Evolutionary conservation across 2,329 filamentous ascomycete species (phyloP).

Genomic region (Diaporthe citri): DNA sequence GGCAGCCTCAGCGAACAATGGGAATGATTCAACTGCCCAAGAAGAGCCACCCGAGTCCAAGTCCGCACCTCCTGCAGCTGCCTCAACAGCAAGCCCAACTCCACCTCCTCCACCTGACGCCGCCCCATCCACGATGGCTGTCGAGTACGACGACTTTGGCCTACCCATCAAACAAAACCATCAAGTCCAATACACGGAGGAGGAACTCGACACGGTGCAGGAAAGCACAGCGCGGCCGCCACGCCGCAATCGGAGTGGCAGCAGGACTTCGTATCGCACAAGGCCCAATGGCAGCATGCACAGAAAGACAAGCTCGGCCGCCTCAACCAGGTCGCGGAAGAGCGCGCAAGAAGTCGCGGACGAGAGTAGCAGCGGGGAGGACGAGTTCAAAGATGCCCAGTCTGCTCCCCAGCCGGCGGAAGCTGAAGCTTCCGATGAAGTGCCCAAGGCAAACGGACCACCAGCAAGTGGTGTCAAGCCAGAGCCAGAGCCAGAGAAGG

Average conservation of each 20-base stretch:
- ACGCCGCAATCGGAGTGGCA: conserved; percentile 30
- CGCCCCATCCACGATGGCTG: conserved; percentile 19
- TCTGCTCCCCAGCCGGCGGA: conserved; percentile 35
- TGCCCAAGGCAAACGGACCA: neutral
- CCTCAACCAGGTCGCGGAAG: conserved; percentile 40
- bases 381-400: conserved; percentile 47
- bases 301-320: conserved; percentile 11
- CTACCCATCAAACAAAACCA: conserved; percentile 66
- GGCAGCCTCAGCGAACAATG: conserved; percentile 18
- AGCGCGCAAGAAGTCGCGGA: conserved; percentile 40
- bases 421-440: neutral
- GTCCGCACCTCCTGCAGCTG: neutral
- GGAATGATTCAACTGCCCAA: conserved; percentile 7
- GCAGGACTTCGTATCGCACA: conserved; percentile 31
- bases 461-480: neutral
- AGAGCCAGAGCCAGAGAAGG: neutral
- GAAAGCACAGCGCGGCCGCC: conserved; percentile 21
- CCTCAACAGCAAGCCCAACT: neutral
- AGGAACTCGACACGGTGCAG: conserved; percentile 36
- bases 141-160: conserved; percentile 78
- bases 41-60: conserved; percentile 9
- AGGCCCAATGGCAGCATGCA: conserved; percentile 2
- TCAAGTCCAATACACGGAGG: conserved; percentile 54
- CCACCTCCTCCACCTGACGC: neutral
- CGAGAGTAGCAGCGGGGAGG: conserved; percentile 44